A percentile compares a stretch with the other conserved stretches of the same genome.
Conservation (phyloP, 2,329 filamentous ascomycete genomes). For the Colletotrichum orchidophilum region DNA sequence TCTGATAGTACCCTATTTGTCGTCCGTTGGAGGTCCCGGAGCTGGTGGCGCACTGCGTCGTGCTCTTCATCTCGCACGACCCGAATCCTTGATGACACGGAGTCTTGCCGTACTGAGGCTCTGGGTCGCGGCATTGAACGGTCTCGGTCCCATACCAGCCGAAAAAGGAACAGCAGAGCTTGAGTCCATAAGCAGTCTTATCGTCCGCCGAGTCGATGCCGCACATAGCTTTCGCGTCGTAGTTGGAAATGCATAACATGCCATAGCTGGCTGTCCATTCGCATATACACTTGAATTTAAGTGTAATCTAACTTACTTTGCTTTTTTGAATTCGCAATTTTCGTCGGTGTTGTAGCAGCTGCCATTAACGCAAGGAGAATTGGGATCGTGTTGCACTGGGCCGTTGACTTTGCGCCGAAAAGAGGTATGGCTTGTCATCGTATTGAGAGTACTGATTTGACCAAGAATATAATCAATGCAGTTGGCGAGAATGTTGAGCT, state of each 20-base stretch:
- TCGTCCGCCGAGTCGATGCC: constrained; percentile 37
- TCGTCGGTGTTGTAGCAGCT: background rate
- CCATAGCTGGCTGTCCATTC: background rate
- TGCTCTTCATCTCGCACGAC: constrained; percentile 34
- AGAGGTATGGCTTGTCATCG: background rate
- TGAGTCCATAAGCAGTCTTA: constrained; percentile 38
- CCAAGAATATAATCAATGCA: background rate
- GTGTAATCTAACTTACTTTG: too few species aligned
- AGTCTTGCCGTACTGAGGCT: constrained; percentile 7
- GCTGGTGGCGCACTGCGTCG: constrained; percentile 39
- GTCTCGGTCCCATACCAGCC: constrained; percentile 40
- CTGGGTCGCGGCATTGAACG: constrained; percentile 37
- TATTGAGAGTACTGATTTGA: background rate
- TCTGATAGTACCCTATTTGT: constrained; percentile 45
- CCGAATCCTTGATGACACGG: constrained; percentile 49
- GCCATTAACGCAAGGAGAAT: background rate
- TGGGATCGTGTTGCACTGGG: too few species aligned
- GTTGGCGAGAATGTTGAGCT: background rate
- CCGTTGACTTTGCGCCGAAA: background rate
- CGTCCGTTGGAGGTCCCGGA: constrained; percentile 40
- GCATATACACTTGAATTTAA: background rate
- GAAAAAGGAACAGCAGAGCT: constrained; percentile 39
- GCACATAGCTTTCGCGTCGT: constrained; percentile 44
- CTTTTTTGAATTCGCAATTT: background rate
- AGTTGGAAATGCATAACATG: constrained; percentile 4